These are phyloP conservation scores for Triticum timopheevii DNA, from an alignment of 176 grass and related monocot species.

Conservation along the genomic window DNA sequence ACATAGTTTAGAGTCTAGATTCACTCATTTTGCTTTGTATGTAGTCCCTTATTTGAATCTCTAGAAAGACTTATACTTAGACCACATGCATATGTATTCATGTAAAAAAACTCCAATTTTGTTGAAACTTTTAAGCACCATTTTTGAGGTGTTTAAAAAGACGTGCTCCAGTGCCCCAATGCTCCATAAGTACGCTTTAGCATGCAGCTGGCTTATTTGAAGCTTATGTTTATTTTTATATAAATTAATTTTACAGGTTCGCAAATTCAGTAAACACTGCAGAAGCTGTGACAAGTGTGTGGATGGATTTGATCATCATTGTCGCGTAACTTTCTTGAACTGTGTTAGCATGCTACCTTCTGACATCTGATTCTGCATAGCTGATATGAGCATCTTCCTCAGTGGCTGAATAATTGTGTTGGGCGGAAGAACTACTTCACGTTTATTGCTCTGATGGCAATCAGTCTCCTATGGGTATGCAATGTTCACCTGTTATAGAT, in stretches of 20 bases:
- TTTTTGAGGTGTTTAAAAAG: too few relatives aligned
- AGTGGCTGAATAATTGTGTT: constrained; percentile 99
- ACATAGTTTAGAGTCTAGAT: too few relatives aligned
- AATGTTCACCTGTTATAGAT: background rate
- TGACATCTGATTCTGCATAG: constrained; percentile 11
- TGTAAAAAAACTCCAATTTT: too few relatives aligned
- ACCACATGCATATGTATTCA: too few relatives aligned
- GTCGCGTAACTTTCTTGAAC: constrained; percentile 59
- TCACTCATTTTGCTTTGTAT: too few relatives aligned
- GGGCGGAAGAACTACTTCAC: constrained; percentile 93
- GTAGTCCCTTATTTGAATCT: too few relatives aligned
- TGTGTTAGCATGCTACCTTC: constrained; percentile 15
- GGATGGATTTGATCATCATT: constrained; percentile 99
- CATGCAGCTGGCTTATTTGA: background rate
- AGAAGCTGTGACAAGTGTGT: constrained; percentile 99
- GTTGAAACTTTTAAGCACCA: too few relatives aligned
- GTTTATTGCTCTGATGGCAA: constrained; percentile 90
- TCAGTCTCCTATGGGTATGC: constrained; percentile 88
- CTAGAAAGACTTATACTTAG: too few relatives aligned
- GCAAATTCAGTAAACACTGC: constrained; percentile 96
- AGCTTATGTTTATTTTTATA: constrained; percentile 14
- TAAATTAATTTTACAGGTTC: constrained; percentile 60
- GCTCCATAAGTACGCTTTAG: background rate
- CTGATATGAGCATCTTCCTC: constrained; percentile 35
- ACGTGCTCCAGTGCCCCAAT: too few relatives aligned